These are phyloP conservation scores for Fusarium sp. DNA, from an alignment of 2,329 filamentous ascomycete genomes.

Conservation along the genomic window DNA sequence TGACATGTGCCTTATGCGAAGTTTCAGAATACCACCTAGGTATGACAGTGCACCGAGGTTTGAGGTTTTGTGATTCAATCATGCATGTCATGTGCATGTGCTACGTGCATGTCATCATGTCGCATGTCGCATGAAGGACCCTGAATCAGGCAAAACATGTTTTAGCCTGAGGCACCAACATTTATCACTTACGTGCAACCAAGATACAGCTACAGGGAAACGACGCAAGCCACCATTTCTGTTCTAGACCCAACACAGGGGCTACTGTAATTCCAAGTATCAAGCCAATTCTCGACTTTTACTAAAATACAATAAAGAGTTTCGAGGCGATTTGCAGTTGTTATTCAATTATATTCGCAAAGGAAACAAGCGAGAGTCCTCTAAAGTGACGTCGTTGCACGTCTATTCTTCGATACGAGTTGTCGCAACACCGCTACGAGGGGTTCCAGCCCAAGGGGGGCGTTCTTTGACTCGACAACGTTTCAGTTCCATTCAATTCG, in stretches of 20 bases:
- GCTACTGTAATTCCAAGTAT: neutral
- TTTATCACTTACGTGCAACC: conserved; percentile 6
- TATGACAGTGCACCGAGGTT: neutral
- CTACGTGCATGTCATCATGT: neutral
- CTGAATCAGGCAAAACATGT: conserved; percentile 1
- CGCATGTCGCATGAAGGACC: conserved; percentile 8
- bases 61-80: neutral
- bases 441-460: neutral
- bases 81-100: conserved; percentile 8
- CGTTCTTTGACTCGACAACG: neutral
- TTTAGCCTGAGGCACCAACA: conserved; percentile 25
- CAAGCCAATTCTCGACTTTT: neutral
- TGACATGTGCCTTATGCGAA: neutral
- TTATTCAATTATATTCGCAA: neutral
- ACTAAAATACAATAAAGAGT: neutral
- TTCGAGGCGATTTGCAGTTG: neutral
- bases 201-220: conserved; percentile 16
- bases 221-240: conserved; percentile 35
- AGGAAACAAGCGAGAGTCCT: neutral
- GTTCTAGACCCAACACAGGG: conserved; percentile 5
- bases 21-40: neutral
- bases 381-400: conserved; percentile 18
- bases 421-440: conserved; percentile 24
- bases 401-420: neutral
- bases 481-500: conserved; percentile 14